Conservation (phyloP, 306 rosid species). For the Gastrolobium villosum region DNA sequence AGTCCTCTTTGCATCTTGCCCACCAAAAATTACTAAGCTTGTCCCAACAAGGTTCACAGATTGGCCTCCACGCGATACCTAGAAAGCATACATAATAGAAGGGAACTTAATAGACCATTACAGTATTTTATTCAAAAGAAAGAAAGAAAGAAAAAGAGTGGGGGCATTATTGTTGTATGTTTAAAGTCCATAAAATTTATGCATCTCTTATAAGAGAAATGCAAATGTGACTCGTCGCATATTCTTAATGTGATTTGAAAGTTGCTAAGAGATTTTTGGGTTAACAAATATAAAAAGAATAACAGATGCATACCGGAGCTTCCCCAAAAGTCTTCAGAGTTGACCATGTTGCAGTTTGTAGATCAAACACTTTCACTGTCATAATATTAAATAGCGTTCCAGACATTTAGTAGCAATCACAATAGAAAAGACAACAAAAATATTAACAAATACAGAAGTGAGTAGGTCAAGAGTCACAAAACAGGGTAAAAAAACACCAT, state of each 20-base stretch:
- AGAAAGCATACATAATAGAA: slow-evolving; percentile 40
- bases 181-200: slow-evolving; percentile 21
- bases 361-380: slow-evolving; percentile 81
- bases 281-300: slow-evolving; percentile 20
- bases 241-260: slow-evolving; percentile 24
- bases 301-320: slow-evolving; percentile 73
- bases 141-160: neutral
- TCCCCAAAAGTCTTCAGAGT: slow-evolving; percentile 83
- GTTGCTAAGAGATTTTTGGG: slow-evolving; percentile 25
- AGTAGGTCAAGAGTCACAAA: neutral
- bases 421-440: slow-evolving; percentile 26
- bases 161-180: neutral
- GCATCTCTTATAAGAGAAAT: slow-evolving; percentile 33
- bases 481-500: neutral
- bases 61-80: slow-evolving; percentile 97
- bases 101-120: slow-evolving; percentile 28
- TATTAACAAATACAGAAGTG: neutral
- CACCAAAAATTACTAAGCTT: slow-evolving; percentile 88
- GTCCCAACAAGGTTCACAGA: slow-evolving; percentile 84
- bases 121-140: slow-evolving; percentile 21
- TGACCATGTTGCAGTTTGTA: slow-evolving; percentile 82
- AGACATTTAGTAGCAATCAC: slow-evolving; percentile 42
- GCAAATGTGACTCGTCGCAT: slow-evolving; percentile 34
- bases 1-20: slow-evolving; percentile 94
- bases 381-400: slow-evolving; percentile 38